A percentile compares a stretch with the other conserved stretches of the same genome.
Evolutionary conservation across 305 asterid species (phyloP).

Genomic region (Fraxinus sp.): DNA sequence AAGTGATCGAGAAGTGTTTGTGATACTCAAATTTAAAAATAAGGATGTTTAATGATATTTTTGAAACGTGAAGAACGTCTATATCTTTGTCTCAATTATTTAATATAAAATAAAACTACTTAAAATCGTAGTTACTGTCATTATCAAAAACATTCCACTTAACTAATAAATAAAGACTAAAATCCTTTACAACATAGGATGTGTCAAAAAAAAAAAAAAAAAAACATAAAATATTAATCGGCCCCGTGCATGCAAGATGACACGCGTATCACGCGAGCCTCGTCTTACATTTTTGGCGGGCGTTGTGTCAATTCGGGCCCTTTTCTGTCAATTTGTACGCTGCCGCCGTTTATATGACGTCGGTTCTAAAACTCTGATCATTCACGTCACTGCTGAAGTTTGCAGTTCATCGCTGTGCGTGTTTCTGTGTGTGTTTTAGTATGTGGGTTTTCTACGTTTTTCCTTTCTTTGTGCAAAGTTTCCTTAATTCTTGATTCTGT

Average conservation of each 20-base stretch:
- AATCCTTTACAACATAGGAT: background rate
- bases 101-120: background rate
- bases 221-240: background rate
- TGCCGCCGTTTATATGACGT: slow-evolving; percentile 31
- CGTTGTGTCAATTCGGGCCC: slow-evolving; percentile 29
- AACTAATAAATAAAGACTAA: background rate
- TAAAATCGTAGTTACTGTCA: background rate
- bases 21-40: too few species aligned
- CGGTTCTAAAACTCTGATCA: slow-evolving; percentile 17
- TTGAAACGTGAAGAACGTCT: too few species aligned
- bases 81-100: too few species aligned
- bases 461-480: background rate
- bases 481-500: background rate
- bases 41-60: too few species aligned
- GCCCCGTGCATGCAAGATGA: slow-evolving; percentile 43
- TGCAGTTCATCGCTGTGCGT: slow-evolving; percentile 8
- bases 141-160: background rate
- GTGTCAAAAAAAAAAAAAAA: background rate
- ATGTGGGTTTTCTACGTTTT: slow-evolving; percentile 1
- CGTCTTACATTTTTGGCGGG: slow-evolving; percentile 31
- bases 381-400: background rate
- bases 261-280: slow-evolving; percentile 43
- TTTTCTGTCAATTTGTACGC: slow-evolving; percentile 33
- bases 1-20: too few species aligned
- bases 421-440: background rate